Conservation (phyloP, 1,284 basidiomycete genomes). For the Coriolopsis trogii region DNA sequence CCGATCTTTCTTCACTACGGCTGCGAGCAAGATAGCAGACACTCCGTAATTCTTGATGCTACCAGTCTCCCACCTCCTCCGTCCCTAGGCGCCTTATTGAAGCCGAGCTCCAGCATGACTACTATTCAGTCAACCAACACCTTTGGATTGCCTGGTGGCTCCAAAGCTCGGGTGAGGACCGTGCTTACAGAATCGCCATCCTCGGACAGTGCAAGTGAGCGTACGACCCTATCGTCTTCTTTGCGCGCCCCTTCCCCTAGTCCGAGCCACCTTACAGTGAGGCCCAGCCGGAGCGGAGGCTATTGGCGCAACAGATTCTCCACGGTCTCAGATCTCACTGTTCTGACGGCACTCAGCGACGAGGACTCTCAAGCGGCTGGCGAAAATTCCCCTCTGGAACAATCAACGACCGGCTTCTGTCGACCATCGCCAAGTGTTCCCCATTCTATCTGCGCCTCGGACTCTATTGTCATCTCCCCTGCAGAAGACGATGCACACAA, state of each 20-base stretch:
- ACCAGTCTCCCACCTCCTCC: background rate
- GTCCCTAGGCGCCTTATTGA: background rate
- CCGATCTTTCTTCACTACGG: slow-evolving; percentile 52
- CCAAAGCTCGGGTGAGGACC: background rate
- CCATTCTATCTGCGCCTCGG: slow-evolving; percentile 9
- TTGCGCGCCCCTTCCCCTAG: background rate
- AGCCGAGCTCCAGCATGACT: slow-evolving; percentile 22
- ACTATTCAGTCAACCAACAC: slow-evolving; percentile 30
- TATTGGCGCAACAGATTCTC: slow-evolving; percentile 22
- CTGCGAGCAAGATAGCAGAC: slow-evolving; percentile 7
- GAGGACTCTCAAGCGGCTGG: slow-evolving; percentile 15
- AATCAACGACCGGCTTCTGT: background rate
- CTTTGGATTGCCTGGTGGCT: slow-evolving; percentile 22
- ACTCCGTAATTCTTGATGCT: background rate
- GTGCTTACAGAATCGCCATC: background rate
- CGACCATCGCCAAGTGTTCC: slow-evolving; percentile 3
- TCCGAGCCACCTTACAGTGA: slow-evolving; percentile 5
- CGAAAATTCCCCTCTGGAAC: slow-evolving; percentile 6
- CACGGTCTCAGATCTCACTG: slow-evolving; percentile 17
- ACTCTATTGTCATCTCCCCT: slow-evolving; percentile 19
- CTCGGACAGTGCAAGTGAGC: slow-evolving; percentile 14
- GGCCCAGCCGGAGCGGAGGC: slow-evolving; percentile 10
- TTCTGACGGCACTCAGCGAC: slow-evolving; percentile 28
- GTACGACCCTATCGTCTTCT: background rate
- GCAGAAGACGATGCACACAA: background rate